These are phyloP conservation scores for Cucurbita argyrosperma DNA, from an alignment of 306 rosid species.

Conservation along the genomic window DNA sequence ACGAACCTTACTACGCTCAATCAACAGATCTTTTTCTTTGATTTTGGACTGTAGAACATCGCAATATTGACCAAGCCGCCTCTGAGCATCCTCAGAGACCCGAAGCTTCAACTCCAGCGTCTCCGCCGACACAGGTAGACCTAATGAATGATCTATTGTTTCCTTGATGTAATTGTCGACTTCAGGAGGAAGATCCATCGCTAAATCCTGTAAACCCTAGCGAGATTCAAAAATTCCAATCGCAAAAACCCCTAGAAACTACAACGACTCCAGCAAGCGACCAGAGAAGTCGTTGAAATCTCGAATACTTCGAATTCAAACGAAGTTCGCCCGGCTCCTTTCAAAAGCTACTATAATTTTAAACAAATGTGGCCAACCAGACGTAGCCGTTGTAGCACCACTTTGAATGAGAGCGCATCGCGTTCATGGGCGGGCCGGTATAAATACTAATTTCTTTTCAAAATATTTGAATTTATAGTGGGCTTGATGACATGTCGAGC, in stretches of 20 bases:
- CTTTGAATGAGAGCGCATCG: not conserved
- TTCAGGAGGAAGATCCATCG: conserved; percentile 45
- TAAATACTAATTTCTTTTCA: not conserved
- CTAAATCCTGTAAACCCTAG: conserved; percentile 7
- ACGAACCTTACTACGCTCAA: conserved; percentile 49
- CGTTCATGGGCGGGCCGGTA: not conserved
- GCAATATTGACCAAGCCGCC: conserved; percentile 33
- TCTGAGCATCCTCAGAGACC: conserved; percentile 40
- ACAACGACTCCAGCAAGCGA: not conserved
- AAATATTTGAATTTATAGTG: not conserved
- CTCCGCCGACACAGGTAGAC: conserved; percentile 31
- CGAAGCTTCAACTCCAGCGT: conserved; percentile 56
- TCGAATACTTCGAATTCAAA: not conserved
- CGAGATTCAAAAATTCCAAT: not conserved
- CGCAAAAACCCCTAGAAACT: not conserved
- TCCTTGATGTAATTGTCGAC: conserved; percentile 44
- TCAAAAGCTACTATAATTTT: not conserved
- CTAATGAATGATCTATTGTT: conserved; percentile 42
- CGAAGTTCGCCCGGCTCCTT: not conserved
- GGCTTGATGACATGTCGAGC: not conserved
- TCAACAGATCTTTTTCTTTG: conserved; percentile 46
- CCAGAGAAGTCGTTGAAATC: not conserved
- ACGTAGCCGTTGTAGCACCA: conserved; percentile 43
- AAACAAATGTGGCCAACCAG: not conserved
- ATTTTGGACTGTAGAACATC: conserved; percentile 27